These are phyloP conservation scores for Tolypocladium guangdongense DNA, from an alignment of 2,329 filamentous ascomycete genomes.

Conservation along the genomic window DNA sequence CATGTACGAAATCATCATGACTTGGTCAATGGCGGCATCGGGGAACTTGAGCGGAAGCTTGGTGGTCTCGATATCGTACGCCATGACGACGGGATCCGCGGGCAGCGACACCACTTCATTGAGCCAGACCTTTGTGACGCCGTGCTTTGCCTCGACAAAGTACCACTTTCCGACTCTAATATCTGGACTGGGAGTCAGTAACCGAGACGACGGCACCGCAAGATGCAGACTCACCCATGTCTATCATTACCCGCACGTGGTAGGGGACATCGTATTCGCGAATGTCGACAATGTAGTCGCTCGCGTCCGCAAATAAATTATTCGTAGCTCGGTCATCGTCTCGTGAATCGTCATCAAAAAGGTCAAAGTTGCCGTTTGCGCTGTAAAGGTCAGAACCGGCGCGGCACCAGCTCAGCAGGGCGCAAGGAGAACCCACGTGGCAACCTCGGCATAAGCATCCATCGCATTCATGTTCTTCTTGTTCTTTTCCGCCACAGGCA, in stretches of 20 bases:
- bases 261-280: constrained; percentile 99
- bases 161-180: constrained; percentile 98
- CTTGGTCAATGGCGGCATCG: constrained; percentile 84
- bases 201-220: not conserved
- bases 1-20: constrained; percentile 99
- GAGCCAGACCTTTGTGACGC: constrained; percentile 69
- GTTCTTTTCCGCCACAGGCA: constrained; percentile 91
- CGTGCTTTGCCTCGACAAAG: constrained; percentile 86
- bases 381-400: constrained; percentile 27
- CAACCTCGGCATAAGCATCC: constrained; percentile 97
- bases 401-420: not conserved
- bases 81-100: constrained; percentile 94
- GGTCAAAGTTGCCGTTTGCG: constrained; percentile 74
- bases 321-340: constrained; percentile 70
- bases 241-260: constrained; percentile 97
- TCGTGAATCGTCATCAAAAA: constrained; percentile 86
- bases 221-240: constrained; percentile 49
- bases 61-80: constrained; percentile 98
- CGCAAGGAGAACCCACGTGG: constrained; percentile 48
- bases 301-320: constrained; percentile 70
- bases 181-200: constrained; percentile 41
- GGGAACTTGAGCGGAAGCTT: constrained; percentile 95
- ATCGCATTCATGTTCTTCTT: constrained; percentile 93
- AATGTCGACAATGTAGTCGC: constrained; percentile 96
- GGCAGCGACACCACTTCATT: constrained; percentile 81